Evolutionary conservation across 352 stramenopile genomes (phyloP).

Genomic region (Nothophytophthora sp.): DNA sequence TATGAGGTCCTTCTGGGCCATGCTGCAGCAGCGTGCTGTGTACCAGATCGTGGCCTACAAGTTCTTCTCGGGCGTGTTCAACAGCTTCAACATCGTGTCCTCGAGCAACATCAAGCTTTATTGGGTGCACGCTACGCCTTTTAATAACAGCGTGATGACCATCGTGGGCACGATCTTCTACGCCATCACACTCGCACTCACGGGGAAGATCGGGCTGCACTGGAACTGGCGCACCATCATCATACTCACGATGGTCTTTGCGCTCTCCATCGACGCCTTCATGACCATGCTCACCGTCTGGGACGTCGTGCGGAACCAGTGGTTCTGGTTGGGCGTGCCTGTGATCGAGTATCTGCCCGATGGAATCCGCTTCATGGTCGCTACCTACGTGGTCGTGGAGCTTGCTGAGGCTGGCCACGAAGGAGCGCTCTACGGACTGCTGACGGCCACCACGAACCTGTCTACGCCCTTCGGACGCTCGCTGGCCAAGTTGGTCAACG

Average conservation of each 20-base stretch:
- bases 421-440: conserved; percentile 52
- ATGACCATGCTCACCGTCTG: conserved; percentile 58
- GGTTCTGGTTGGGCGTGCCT: conserved; percentile 62
- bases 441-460: conserved; percentile 58
- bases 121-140: conserved; percentile 54
- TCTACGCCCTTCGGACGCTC: conserved; percentile 44
- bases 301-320: conserved; percentile 61
- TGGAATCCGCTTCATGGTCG: conserved; percentile 60
- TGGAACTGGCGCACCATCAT: conserved; percentile 68
- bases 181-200: conserved; percentile 36
- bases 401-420: conserved; percentile 50
- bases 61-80: conserved; percentile 62
- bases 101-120: conserved; percentile 50
- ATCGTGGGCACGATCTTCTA: conserved; percentile 53
- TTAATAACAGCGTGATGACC: conserved; percentile 55
- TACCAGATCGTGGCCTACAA: conserved; percentile 57
- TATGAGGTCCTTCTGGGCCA: conserved; percentile 41
- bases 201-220: conserved; percentile 42
- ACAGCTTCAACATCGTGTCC: conserved; percentile 57
- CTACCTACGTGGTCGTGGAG: conserved; percentile 66
- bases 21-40: conserved; percentile 52
- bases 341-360: conserved; percentile 52
- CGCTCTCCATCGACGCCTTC: conserved; percentile 41
- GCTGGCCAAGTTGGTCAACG: conserved; percentile 53
- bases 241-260: conserved; percentile 32